These are phyloP conservation scores for Dioscorea dumetorum DNA, from an alignment of 106 monocot genomes.

Conservation along the genomic window DNA sequence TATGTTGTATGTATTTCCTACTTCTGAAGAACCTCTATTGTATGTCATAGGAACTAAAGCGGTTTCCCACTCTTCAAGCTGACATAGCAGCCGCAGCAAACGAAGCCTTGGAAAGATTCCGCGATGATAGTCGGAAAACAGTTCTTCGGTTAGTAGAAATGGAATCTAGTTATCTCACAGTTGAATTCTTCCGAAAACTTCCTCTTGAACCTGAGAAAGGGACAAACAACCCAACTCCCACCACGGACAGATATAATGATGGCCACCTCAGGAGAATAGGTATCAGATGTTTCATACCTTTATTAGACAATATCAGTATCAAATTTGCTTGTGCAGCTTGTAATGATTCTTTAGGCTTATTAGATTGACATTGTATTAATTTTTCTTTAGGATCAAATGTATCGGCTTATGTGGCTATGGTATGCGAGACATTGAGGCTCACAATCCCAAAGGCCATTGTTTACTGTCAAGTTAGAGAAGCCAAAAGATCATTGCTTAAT, in stretches of 20 bases:
- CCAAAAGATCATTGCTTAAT: conserved; percentile 67
- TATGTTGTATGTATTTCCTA: not conserved
- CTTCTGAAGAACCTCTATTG: not conserved
- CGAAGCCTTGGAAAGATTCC: conserved; percentile 82
- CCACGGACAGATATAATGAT: conserved; percentile 50
- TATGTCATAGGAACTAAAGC: conserved; percentile 62
- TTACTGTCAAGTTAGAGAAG: conserved; percentile 80
- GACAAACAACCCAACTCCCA: conserved; percentile 23
- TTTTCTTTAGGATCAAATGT: conserved; percentile 75
- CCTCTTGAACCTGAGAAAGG: conserved; percentile 72
- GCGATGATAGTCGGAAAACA: conserved; percentile 80
- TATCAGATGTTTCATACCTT: conserved; percentile 7
- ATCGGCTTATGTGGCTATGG: conserved; percentile 72
- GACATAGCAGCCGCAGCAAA: conserved; percentile 91
- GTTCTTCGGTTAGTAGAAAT: conserved; percentile 79
- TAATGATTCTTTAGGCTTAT: not conserved
- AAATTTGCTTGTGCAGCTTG: not conserved
- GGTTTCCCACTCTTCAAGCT: conserved; percentile 81
- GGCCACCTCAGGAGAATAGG: conserved; percentile 79
- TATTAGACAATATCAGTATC: not conserved
- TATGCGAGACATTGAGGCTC: conserved; percentile 73
- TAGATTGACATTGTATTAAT: not conserved
- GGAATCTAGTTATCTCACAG: conserved; percentile 88
- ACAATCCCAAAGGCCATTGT: conserved; percentile 85
- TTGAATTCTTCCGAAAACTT: conserved; percentile 89